Conservation (phyloP, 768 basidiomycete genomes). For the Boletus subcaerulescens region DNA sequence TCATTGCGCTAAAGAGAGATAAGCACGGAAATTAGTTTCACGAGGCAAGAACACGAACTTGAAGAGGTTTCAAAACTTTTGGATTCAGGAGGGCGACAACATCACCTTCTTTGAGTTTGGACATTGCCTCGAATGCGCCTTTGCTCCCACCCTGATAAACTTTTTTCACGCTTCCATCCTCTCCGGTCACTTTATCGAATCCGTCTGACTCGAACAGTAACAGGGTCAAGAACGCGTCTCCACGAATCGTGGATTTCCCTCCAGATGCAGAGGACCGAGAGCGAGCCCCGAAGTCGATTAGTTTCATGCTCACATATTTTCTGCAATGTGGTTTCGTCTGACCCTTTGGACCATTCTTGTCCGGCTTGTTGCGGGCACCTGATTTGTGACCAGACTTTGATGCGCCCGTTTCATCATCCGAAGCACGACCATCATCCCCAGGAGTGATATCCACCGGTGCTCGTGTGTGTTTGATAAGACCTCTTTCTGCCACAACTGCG, state of each 20-base stretch:
- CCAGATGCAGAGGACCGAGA: constrained; percentile 52
- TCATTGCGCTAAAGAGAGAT: constrained; percentile 23
- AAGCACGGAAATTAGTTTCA: background rate
- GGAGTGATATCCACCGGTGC: constrained; percentile 56
- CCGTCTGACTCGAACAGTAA: constrained; percentile 87
- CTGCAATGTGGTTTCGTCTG: constrained; percentile 53
- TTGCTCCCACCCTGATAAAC: constrained; percentile 85
- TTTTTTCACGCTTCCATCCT: constrained; percentile 53
- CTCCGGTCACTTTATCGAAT: constrained; percentile 52
- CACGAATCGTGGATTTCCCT: constrained; percentile 59
- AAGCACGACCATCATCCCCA: constrained; percentile 42
- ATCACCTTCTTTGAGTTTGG: constrained; percentile 83
- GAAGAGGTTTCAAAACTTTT: constrained; percentile 78
- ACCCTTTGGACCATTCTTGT: constrained; percentile 7
- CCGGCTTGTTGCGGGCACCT: constrained; percentile 10
- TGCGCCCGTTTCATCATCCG: constrained; percentile 25
- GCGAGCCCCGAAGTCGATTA: constrained; percentile 75
- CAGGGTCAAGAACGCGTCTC: constrained; percentile 81
- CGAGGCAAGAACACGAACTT: constrained; percentile 44
- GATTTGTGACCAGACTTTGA: constrained; percentile 4
- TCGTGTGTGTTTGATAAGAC: constrained; percentile 69
- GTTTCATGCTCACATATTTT: constrained; percentile 83
- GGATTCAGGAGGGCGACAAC: constrained; percentile 91
- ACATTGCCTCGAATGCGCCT: constrained; percentile 88
- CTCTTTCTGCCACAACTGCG: constrained; percentile 90